Conservation (phyloP, 495 filamentous ascomycete species). For the Neurospora sp. region DNA sequence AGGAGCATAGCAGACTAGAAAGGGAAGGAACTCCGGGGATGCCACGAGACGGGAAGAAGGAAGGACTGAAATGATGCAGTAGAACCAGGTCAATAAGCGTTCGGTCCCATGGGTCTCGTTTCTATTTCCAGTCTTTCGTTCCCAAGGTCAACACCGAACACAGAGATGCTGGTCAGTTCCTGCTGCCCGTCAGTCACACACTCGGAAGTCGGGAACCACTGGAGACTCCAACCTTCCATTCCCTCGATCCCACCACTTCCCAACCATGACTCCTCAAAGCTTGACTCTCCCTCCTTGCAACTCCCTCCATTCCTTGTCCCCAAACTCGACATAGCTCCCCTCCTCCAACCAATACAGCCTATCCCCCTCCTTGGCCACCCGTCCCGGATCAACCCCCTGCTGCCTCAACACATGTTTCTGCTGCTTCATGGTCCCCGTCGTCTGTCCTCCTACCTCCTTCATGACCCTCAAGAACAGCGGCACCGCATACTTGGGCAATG, state of each 20-base stretch:
- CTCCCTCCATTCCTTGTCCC: slow-evolving; percentile 53
- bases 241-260: too few relatives aligned
- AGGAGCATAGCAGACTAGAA: neutral
- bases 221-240: neutral
- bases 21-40: neutral
- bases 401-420: slow-evolving; percentile 60
- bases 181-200: too few relatives aligned
- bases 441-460: slow-evolving; percentile 41
- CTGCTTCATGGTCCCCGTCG: slow-evolving; percentile 81
- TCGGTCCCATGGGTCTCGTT: too few relatives aligned
- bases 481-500: slow-evolving; percentile 62
- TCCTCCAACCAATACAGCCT: slow-evolving; percentile 47
- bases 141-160: too few relatives aligned
- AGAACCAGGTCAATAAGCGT: too few relatives aligned
- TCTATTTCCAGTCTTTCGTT: too few relatives aligned
- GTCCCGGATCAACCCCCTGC: slow-evolving; percentile 59
- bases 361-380: slow-evolving; percentile 39
- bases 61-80: too few relatives aligned
- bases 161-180: too few relatives aligned
- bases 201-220: too few relatives aligned
- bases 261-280: neutral
- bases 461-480: slow-evolving; percentile 69
- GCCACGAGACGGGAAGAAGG: too few relatives aligned
- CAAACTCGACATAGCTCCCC: slow-evolving; percentile 60
- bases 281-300: slow-evolving; percentile 45